Percentiles rank a stretch among this genome's conserved stretches.
phyloP scores from a whole-genome alignment of 768 basidiomycete genomes.

The Psilocybe sp. region DNA sequence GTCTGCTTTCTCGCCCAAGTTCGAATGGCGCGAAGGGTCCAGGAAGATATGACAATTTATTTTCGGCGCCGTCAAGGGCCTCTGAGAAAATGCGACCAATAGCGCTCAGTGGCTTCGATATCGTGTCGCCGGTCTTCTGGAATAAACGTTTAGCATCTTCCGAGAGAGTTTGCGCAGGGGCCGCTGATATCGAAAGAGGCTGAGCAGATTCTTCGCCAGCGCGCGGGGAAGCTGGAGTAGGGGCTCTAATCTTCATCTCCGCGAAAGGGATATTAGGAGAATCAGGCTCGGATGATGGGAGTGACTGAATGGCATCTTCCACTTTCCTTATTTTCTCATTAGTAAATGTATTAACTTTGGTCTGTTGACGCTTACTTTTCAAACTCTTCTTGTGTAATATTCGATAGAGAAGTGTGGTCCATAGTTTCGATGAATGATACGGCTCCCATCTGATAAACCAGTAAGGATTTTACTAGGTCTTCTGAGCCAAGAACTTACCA shows the following conservation, averaged over 20 bases:
- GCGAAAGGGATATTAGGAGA: conserved; percentile 31
- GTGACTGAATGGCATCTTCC: conserved; percentile 48
- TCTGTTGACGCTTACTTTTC: conserved; percentile 52
- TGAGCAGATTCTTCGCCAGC: conserved; percentile 90
- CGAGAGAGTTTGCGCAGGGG: conserved; percentile 46
- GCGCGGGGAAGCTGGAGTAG: conserved; percentile 39
- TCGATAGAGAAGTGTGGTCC: conserved; percentile 93
- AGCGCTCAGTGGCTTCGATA: conserved; percentile 88
- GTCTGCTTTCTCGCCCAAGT: conserved; percentile 49
- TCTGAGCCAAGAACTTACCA: conserved; percentile 48
- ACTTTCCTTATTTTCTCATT: conserved; percentile 39
- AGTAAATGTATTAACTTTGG: neutral
- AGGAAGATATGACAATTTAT: conserved; percentile 60
- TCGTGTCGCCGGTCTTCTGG: conserved; percentile 87
- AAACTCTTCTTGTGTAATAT: conserved; percentile 91
- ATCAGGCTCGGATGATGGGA: conserved; percentile 42
- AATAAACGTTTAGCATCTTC: conserved; percentile 82
- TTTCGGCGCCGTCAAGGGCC: conserved; percentile 71
- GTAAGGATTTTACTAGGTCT: neutral
- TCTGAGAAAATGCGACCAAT: conserved; percentile 87
- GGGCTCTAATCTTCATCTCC: conserved; percentile 19
- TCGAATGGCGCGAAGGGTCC: conserved; percentile 72
- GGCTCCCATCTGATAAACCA: conserved; percentile 74
- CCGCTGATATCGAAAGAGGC: conserved; percentile 55
- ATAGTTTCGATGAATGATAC: conserved; percentile 98